Evolutionary conservation across 176 grass and related monocot species (phyloP).

Genomic region (Rhipidocladum racemiflorum): DNA sequence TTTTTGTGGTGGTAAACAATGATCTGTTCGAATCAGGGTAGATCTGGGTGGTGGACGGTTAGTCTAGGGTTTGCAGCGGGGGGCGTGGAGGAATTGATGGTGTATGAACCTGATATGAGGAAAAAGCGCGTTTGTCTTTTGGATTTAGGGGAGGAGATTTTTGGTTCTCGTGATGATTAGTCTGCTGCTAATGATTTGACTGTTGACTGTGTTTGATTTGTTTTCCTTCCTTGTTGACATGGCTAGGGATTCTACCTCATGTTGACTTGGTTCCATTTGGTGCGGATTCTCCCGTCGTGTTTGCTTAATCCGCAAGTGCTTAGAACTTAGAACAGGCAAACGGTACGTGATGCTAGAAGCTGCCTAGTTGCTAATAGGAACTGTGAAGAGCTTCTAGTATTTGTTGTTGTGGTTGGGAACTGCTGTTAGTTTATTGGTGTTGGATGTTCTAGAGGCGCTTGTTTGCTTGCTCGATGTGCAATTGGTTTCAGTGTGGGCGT

Average conservation of each 20-base stretch:
- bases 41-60: background rate
- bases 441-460: background rate
- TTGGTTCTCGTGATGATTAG: background rate
- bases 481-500: background rate
- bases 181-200: background rate
- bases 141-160: background rate
- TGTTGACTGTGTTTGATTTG: background rate
- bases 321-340: background rate
- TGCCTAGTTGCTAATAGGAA: background rate
- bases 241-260: background rate
- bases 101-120: background rate
- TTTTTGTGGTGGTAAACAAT: background rate
- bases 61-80: background rate
- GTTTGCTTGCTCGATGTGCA: background rate
- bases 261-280: constrained; percentile 10
- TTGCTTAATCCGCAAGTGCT: background rate
- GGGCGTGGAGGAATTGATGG: background rate
- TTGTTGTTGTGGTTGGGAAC: background rate
- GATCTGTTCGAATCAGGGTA: background rate
- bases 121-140: background rate
- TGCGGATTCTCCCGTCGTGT: background rate
- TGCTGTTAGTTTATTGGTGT: background rate
- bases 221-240: background rate
- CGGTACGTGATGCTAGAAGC: background rate
- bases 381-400: background rate